These are phyloP conservation scores for Amanita molliuscula DNA, from an alignment of 768 basidiomycete genomes.

Conservation along the genomic window DNA sequence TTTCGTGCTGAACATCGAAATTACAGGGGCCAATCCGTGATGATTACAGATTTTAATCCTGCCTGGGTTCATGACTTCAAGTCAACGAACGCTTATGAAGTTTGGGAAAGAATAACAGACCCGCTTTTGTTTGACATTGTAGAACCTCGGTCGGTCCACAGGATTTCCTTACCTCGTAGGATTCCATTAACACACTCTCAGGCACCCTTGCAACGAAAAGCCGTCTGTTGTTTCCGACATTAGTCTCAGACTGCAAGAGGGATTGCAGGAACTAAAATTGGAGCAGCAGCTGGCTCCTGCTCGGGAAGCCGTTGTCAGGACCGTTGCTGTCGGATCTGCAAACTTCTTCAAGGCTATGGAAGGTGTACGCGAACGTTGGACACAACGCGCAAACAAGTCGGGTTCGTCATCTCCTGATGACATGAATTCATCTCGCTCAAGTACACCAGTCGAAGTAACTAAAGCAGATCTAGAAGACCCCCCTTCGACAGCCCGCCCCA, in stretches of 20 bases:
- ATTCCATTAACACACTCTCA: conserved; percentile 17
- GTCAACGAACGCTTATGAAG: conserved; percentile 75
- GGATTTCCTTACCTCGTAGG: not conserved
- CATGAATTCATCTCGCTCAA: conserved; percentile 20
- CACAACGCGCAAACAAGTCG: conserved; percentile 18
- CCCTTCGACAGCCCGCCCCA: conserved; percentile 5
- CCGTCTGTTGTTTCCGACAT: conserved; percentile 87
- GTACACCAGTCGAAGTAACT: conserved; percentile 29
- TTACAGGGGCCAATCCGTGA: conserved; percentile 18
- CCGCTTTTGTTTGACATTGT: conserved; percentile 90
- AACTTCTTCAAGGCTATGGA: conserved; percentile 86
- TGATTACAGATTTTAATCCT: conserved; percentile 71
- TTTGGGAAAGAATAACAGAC: conserved; percentile 90
- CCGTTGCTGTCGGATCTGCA: conserved; percentile 62
- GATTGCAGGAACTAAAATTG: conserved; percentile 86
- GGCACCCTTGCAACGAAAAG: conserved; percentile 91
- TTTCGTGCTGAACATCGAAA: not conserved
- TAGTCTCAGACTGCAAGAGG: conserved; percentile 84
- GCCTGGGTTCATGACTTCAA: conserved; percentile 86
- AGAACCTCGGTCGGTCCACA: conserved; percentile 64
- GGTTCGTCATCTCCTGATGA: conserved; percentile 14
- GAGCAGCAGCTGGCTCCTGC: conserved; percentile 93
- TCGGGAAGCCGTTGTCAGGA: conserved; percentile 77
- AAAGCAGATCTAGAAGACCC: conserved; percentile 23
- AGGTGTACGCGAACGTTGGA: conserved; percentile 73